Evolutionary conservation across 1,284 basidiomycete genomes (phyloP), one percentile per base, ranked within the genome.

Genomic region (Salmacisia buchloeana): DNA sequence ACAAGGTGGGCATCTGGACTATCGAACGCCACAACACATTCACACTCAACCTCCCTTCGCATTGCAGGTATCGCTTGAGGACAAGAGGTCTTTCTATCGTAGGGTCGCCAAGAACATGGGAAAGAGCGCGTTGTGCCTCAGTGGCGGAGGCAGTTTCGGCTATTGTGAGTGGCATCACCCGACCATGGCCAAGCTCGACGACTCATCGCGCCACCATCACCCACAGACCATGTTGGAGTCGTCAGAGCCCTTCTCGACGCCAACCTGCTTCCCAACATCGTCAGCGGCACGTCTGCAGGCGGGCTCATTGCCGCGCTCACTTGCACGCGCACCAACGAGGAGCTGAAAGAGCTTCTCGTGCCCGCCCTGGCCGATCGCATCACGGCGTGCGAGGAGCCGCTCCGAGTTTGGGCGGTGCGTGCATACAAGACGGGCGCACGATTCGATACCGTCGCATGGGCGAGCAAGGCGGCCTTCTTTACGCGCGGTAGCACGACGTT

Each of bases 401-500:
- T 79, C 58, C 63, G 65, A 10, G 68, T 75, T 6, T 97, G 93
- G 94, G 80, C 88, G 54, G 86, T 84, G 64, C 83, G 94, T n/a
- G 88, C 91, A 61, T 87, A 86, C 85, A 84, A 83, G 70, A 97
- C 92, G 0, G 96, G 96, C 10, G 94, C 96, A 7, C 84, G 94
- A 46, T 99, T 97, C 80, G 92, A 96, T 70, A 89, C 91, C 21
- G 83, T 94, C 10, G 76, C 84, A 69, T 98, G 96, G 96, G 96
- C 94, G 2, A 69, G 70, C 27, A 77, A 79, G 84, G 80, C 85
- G 2, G 83, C 87, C 52, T 98, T 92, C 82, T 97, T 97, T 81
- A 97, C 93, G 4, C 85, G 88, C 67, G 96, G 96, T 3, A 93
- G 90, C 0, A 86, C 92, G 85, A 98, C 94, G 0, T 99, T 99